These are phyloP conservation scores for Mycoemilia scoparia DNA, from an alignment of 192 early-diverging fungal genomes.

Conservation along the genomic window DNA sequence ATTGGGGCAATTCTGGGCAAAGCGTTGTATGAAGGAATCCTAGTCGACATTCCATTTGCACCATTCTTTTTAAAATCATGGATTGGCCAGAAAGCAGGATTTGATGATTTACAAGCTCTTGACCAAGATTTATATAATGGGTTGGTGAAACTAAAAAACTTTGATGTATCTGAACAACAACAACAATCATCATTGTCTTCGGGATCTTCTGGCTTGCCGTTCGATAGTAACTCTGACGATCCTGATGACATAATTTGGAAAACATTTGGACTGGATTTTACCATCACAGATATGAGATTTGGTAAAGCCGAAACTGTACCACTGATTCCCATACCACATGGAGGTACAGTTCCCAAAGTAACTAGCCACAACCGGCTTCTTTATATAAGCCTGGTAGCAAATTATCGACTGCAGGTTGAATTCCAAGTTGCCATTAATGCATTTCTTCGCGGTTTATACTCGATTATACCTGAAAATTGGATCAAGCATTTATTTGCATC, in stretches of 20 bases:
- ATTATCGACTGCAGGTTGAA: slow-evolving; percentile 72
- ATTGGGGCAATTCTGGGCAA: slow-evolving; percentile 69
- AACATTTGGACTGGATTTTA: slow-evolving; percentile 43
- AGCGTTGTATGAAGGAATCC: slow-evolving; percentile 69
- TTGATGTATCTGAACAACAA: slow-evolving; percentile 18
- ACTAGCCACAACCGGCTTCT: slow-evolving; percentile 69
- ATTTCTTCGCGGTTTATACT: slow-evolving; percentile 68
- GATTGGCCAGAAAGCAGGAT: slow-evolving; percentile 43
- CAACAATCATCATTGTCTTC: no score
- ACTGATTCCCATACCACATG: slow-evolving; percentile 60
- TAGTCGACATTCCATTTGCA: slow-evolving; percentile 67
- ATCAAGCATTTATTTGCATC: slow-evolving; percentile 70
- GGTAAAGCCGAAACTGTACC: slow-evolving; percentile 31
- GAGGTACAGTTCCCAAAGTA: slow-evolving; percentile 55
- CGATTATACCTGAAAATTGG: slow-evolving; percentile 77
- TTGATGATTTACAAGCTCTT: slow-evolving; percentile 63
- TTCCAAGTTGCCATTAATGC: slow-evolving; percentile 59
- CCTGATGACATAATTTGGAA: slow-evolving; percentile 43
- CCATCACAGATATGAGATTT: slow-evolving; percentile 30
- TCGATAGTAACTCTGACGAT: slow-evolving; percentile 13
- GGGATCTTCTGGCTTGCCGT: no score
- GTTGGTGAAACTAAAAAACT: slow-evolving; percentile 54
- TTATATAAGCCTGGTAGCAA: slow-evolving; percentile 75
- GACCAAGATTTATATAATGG: slow-evolving; percentile 63
- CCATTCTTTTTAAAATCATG: slow-evolving; percentile 66